Conservation (phyloP, 331 rosid species). For the Acacia pycnantha region DNA sequence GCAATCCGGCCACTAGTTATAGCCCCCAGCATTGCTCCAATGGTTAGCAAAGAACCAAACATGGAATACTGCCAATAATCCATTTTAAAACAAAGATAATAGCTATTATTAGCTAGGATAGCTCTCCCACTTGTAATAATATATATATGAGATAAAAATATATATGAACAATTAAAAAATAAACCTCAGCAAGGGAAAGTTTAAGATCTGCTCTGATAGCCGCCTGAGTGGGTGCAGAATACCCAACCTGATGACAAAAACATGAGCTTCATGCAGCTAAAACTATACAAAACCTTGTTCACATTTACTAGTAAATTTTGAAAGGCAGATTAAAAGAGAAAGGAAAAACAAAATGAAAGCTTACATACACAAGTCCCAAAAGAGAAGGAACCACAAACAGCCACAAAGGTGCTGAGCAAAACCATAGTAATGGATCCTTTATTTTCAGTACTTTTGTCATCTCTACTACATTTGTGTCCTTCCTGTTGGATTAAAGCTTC, state of each 20-base stretch:
- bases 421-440: conserved; percentile 75
- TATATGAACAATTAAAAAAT: neutral
- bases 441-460: conserved; percentile 29
- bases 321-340: neutral
- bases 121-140: neutral
- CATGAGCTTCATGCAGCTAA: conserved; percentile 16
- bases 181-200: conserved; percentile 55
- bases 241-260: conserved; percentile 48
- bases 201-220: conserved; percentile 49
- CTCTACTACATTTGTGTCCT: neutral
- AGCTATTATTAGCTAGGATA: neutral
- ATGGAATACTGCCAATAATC: conserved; percentile 63
- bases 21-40: conserved; percentile 93
- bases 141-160: neutral
- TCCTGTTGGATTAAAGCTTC: conserved; percentile 46
- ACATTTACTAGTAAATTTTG: neutral
- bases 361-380: conserved; percentile 91
- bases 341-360: conserved; percentile 7
- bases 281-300: neutral
- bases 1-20: conserved; percentile 67
- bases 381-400: conserved; percentile 83
- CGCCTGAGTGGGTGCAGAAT: conserved; percentile 53
- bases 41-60: conserved; percentile 86
- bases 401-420: conserved; percentile 68
- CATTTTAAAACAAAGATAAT: neutral